Percentiles rank a stretch among this genome's conserved stretches.
phyloP scores from a whole-genome alignment of 2,329 filamentous ascomycete genomes.

The Colletotrichum sojae region DNA sequence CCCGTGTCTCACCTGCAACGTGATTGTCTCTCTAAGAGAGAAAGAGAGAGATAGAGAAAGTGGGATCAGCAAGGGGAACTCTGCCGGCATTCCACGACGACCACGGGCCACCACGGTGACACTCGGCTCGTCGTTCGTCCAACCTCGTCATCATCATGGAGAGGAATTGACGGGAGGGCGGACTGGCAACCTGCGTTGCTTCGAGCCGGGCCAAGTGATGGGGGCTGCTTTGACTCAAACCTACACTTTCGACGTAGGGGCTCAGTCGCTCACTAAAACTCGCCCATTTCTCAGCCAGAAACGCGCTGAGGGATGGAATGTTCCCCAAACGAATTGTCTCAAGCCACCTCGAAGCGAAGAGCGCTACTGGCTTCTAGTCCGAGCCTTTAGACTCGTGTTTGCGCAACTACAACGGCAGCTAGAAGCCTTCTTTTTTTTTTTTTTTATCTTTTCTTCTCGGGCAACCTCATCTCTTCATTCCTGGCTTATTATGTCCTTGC shows the following conservation, averaged over 20 bases:
- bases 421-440: constrained; percentile 4
- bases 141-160: neutral
- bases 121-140: constrained; percentile 9
- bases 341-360: constrained; percentile 28
- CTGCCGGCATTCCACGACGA: neutral
- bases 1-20: constrained; percentile 21
- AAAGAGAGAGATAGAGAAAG: too few species aligned
- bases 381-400: neutral
- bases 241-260: constrained; percentile 6
- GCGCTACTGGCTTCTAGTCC: constrained; percentile 30
- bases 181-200: too few species aligned
- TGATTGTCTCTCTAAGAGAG: constrained; percentile 16
- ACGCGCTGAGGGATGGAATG: neutral
- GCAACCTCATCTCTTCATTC: neutral
- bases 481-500: neutral
- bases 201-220: neutral
- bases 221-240: neutral
- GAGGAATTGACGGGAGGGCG: neutral
- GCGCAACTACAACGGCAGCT: constrained; percentile 34
- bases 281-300: neutral
- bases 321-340: constrained; percentile 31
- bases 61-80: constrained; percentile 10
- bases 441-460: neutral
- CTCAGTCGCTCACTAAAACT: neutral
- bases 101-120: neutral